These are phyloP conservation scores for Naganishia cerealis DNA, from an alignment of 1,284 basidiomycete species.

Conservation along the genomic window DNA sequence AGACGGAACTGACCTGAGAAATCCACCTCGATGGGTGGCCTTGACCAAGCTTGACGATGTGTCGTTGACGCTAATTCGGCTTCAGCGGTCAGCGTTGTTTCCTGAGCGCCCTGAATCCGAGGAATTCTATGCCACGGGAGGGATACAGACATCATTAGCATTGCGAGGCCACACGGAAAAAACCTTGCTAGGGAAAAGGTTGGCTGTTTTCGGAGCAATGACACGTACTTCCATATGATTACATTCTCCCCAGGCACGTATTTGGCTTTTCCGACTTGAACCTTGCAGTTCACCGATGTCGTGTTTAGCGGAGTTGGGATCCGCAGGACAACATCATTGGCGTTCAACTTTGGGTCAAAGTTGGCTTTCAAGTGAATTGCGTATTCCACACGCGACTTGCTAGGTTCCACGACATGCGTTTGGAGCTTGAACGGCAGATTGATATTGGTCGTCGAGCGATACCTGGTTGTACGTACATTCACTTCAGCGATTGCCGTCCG, in stretches of 20 bases:
- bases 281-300: slow-evolving; percentile 86
- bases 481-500: neutral
- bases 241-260: slow-evolving; percentile 93
- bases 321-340: slow-evolving; percentile 84
- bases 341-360: slow-evolving; percentile 87
- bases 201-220: neutral
- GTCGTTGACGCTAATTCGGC: slow-evolving; percentile 84
- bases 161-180: neutral
- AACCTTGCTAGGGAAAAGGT: neutral
- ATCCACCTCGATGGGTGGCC: slow-evolving; percentile 95
- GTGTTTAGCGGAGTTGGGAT: slow-evolving; percentile 97
- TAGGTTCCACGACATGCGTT: slow-evolving; percentile 87
- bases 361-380: slow-evolving; percentile 83
- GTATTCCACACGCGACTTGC: slow-evolving; percentile 87
- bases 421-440: slow-evolving; percentile 89
- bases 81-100: slow-evolving; percentile 79
- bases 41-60: slow-evolving; percentile 87
- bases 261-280: slow-evolving; percentile 89
- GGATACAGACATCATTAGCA: neutral
- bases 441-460: slow-evolving; percentile 91
- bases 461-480: slow-evolving; percentile 60
- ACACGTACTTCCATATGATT: slow-evolving; percentile 91
- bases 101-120: slow-evolving; percentile 86
- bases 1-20: slow-evolving; percentile 59
- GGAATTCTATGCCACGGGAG: slow-evolving; percentile 65